Percentiles rank a stretch among this genome's conserved stretches.
phyloP scores from a whole-genome alignment of 257 asterid genomes.

The Solanum piurae region DNA sequence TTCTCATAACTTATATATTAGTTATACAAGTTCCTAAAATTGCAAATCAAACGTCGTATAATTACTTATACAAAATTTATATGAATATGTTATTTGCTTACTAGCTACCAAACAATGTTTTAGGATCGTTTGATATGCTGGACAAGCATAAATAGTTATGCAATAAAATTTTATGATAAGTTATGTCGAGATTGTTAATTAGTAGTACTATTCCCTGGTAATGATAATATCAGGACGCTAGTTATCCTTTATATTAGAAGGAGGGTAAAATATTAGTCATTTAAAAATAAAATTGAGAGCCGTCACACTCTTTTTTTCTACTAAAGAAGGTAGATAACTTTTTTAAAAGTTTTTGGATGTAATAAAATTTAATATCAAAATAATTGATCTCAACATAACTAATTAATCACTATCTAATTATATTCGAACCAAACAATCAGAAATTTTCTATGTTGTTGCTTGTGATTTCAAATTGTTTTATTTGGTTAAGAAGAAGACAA shows the following conservation, averaged over 20 bases:
- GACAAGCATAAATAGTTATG: neutral
- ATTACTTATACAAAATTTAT: too few species aligned
- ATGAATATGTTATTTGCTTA: too few species aligned
- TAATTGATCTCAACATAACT: neutral
- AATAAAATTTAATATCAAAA: neutral
- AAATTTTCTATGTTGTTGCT: neutral
- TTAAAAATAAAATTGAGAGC: neutral
- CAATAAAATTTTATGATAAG: neutral
- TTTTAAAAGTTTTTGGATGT: too few species aligned
- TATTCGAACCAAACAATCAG: neutral
- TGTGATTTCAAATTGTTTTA: neutral
- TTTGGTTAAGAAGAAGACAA: slow-evolving; percentile 7
- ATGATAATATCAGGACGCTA: neutral
- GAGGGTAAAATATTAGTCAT: neutral
- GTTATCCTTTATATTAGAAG: neutral
- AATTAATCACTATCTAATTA: neutral
- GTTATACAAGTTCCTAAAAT: too few species aligned
- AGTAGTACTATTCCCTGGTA: neutral
- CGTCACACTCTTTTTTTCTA: neutral
- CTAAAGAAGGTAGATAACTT: neutral
- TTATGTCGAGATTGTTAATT: neutral
- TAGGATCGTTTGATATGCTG: neutral
- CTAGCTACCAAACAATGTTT: neutral
- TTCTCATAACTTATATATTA: neutral
- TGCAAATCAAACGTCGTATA: neutral